phyloP scores from a whole-genome alignment of 1,284 basidiomycete genomes.

The Anthracocystis walkeri region DNA sequence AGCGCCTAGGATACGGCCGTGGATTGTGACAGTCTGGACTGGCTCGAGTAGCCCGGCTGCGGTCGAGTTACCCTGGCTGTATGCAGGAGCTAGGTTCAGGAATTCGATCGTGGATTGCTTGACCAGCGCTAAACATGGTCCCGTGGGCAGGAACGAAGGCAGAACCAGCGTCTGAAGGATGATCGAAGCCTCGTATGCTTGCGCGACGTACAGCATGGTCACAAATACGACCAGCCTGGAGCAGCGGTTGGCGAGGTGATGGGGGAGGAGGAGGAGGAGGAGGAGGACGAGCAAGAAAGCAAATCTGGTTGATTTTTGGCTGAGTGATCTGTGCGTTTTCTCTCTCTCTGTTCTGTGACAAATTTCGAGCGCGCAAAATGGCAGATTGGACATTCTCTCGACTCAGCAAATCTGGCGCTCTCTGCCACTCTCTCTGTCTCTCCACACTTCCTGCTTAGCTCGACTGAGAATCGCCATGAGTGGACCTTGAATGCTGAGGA shows the following conservation, averaged over 20 bases:
- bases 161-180: constrained; percentile 37
- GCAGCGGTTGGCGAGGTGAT: too few relatives aligned
- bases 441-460: too few relatives aligned
- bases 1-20: constrained; percentile 45
- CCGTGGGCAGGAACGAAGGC: constrained; percentile 39
- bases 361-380: background rate
- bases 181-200: constrained; percentile 49
- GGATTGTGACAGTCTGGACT: constrained; percentile 31
- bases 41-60: constrained; percentile 31
- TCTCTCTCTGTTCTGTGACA: background rate
- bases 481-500: too few relatives aligned
- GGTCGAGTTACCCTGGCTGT: background rate
- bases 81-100: constrained; percentile 27
- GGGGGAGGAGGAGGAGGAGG: background rate
- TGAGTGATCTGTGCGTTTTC: background rate
- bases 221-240: too few relatives aligned
- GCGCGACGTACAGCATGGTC: constrained; percentile 49
- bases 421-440: too few relatives aligned
- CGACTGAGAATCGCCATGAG: too few relatives aligned
- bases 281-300: background rate
- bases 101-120: constrained; percentile 49
- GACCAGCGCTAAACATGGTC: constrained; percentile 45
- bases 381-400: background rate
- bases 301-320: too few relatives aligned
- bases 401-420: background rate